Percentiles rank a stretch among this genome's conserved stretches.
Evolutionary conservation across 306 rosid genomes (phyloP).

Genomic region (Rubus idaeus): DNA sequence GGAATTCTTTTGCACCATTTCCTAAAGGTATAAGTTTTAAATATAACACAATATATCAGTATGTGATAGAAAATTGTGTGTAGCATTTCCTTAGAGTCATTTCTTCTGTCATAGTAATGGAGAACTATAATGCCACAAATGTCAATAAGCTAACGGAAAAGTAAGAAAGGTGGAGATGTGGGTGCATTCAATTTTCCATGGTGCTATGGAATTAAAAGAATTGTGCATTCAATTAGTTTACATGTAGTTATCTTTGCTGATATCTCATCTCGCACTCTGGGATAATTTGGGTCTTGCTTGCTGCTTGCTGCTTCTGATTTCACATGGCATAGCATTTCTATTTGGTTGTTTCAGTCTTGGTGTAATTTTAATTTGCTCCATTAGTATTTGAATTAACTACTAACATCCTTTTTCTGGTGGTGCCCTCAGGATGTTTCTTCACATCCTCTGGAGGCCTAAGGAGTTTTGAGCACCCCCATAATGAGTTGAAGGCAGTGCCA

Average conservation of each 20-base stretch:
- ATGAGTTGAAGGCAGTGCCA: conserved; percentile 89
- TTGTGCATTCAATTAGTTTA: not conserved
- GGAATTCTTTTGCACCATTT: conserved; percentile 89
- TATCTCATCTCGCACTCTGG: not conserved
- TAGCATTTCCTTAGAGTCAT: not conserved
- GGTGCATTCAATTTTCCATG: not conserved
- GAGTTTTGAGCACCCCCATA: conserved; percentile 88
- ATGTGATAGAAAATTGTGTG: not conserved
- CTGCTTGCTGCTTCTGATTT: not conserved
- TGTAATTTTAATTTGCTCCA: not conserved
- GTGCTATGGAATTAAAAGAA: not conserved
- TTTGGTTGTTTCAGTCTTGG: not conserved
- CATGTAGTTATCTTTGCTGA: not conserved
- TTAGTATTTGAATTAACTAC: conserved; percentile 1
- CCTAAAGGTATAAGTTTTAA: conserved; percentile 70
- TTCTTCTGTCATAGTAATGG: not conserved
- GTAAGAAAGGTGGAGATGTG: conserved; percentile 1
- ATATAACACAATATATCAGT: not conserved
- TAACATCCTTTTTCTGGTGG: conserved; percentile 22
- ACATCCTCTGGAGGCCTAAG: conserved; percentile 85
- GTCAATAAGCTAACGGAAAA: conserved; percentile 2
- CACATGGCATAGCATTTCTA: not conserved
- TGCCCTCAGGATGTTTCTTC: conserved; percentile 76
- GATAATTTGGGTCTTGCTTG: conserved; percentile 2
- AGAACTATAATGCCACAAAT: not conserved